Conservation (phyloP, 2,329 filamentous ascomycete genomes). For the Fusarium vanettenii region DNA sequence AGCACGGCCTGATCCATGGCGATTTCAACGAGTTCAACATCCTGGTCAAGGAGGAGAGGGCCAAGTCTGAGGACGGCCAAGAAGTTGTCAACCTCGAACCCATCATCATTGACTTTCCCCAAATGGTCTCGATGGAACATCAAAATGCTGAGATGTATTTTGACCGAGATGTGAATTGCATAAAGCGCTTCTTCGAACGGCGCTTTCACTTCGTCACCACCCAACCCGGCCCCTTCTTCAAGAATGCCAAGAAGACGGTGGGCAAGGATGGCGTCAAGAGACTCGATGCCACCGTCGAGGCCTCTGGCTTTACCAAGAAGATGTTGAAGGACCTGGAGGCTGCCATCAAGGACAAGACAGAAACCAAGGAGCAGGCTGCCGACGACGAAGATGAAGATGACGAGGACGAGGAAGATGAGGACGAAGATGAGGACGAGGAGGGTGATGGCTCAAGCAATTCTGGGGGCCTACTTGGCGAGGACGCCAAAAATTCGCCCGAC, state of each 20-base stretch:
- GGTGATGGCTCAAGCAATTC: conserved; percentile 24
- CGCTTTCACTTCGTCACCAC: conserved; percentile 89
- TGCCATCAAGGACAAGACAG: conserved; percentile 85
- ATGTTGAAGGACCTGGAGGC: conserved; percentile 94
- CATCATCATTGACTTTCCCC: conserved; percentile 95
- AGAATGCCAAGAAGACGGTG: conserved; percentile 81
- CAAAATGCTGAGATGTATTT: conserved; percentile 97
- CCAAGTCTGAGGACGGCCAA: conserved; percentile 52
- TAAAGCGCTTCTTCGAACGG: conserved; percentile 92
- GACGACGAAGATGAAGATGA: conserved; percentile 46
- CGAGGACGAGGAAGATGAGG: conserved; percentile 41
- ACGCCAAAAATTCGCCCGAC: conserved; percentile 28
- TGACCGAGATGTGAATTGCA: conserved; percentile 92
- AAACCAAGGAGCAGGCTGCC: conserved; percentile 53
- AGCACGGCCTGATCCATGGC: conserved; percentile 91
- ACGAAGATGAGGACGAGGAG: conserved; percentile 26
- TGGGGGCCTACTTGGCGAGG: conserved; percentile 34
- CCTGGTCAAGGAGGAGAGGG: conserved; percentile 81
- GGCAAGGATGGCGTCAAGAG: conserved; percentile 73
- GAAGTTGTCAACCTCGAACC: conserved; percentile 71
- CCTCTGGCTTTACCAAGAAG: conserved; percentile 95
- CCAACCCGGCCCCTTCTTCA: conserved; percentile 85
- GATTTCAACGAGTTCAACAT: conserved; percentile 99
- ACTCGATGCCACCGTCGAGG: conserved; percentile 88
- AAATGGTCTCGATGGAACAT: conserved; percentile 97